Evolutionary conservation across 192 early-diverging fungal genomes (phyloP).

Genomic region (Chytriomyces sp.): DNA sequence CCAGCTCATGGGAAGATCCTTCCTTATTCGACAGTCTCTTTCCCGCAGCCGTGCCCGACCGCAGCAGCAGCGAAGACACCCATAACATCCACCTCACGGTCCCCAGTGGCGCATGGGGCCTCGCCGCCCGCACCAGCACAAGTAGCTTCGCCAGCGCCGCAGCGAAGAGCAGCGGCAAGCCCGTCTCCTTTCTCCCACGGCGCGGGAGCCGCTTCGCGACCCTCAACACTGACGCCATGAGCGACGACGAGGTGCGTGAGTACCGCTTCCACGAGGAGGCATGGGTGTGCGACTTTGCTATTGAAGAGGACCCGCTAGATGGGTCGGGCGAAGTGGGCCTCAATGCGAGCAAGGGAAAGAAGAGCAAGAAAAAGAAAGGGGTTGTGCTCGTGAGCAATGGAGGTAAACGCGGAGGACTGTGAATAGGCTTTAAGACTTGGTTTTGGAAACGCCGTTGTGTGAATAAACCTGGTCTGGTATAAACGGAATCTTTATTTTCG

Average conservation of each 20-base stretch:
- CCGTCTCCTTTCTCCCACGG: not conserved
- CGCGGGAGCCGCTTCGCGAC: constrained; percentile 11
- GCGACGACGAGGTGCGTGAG: not conserved
- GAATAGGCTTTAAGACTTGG: not conserved
- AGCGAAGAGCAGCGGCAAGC: not conserved
- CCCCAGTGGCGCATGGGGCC: not conserved
- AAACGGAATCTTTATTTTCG: too few species aligned
- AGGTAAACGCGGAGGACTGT: constrained; percentile 19
- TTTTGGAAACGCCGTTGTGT: too few species aligned
- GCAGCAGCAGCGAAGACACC: not conserved
- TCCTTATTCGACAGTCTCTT: constrained; percentile 15
- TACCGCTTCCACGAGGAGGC: constrained; percentile 29
- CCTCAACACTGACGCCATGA: not conserved
- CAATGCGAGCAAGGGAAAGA: constrained; percentile 18
- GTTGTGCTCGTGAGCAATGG: constrained; percentile 39
- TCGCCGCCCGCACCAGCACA: not conserved
- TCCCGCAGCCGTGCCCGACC: constrained; percentile 13
- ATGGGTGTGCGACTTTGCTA: constrained; percentile 41
- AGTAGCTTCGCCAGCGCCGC: not conserved
- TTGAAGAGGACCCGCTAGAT: constrained; percentile 19
- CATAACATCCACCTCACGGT: not conserved
- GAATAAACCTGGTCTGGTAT: too few species aligned
- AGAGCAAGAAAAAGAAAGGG: constrained; percentile 28
- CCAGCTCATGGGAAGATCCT: constrained; percentile 27
- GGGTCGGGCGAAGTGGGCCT: not conserved